Conservation (phyloP, 305 asterid species). For the Petunia hybrid region DNA sequence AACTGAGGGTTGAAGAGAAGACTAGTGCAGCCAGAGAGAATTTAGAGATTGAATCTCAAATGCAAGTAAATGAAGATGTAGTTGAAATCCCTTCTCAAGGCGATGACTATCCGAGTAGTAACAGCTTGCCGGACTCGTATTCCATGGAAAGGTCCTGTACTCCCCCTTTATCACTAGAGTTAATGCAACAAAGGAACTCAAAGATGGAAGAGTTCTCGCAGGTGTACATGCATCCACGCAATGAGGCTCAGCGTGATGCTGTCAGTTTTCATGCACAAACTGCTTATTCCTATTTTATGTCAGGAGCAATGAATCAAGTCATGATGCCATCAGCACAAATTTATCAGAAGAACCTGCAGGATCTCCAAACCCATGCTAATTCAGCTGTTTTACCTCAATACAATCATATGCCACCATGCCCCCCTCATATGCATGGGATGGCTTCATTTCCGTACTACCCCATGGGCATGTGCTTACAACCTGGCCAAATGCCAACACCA, state of each 20-base stretch:
- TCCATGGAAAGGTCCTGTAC: constrained; percentile 63
- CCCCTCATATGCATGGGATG: constrained; percentile 68
- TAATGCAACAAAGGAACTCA: constrained; percentile 59
- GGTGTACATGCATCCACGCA: constrained; percentile 51
- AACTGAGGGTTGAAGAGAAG: constrained; percentile 44
- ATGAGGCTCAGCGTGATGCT: constrained; percentile 52
- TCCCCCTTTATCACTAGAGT: constrained; percentile 60
- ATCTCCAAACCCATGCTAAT: constrained; percentile 57
- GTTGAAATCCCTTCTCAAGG: constrained; percentile 49
- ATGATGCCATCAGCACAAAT: constrained; percentile 55
- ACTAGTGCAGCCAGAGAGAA: constrained; percentile 40
- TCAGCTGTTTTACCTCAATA: constrained; percentile 58
- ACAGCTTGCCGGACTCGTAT: constrained; percentile 52
- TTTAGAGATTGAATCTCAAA: constrained; percentile 42
- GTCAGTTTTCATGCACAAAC: constrained; percentile 54
- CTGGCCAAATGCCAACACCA: constrained; percentile 72
- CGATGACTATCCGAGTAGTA: constrained; percentile 61
- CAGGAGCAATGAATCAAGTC: constrained; percentile 70
- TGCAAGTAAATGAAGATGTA: constrained; percentile 42
- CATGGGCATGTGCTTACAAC: constrained; percentile 68
- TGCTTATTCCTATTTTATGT: constrained; percentile 68
- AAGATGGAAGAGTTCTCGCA: constrained; percentile 56
- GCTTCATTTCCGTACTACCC: constrained; percentile 78
- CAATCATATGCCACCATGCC: constrained; percentile 61
- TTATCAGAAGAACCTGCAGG: constrained; percentile 56